phyloP scores from a whole-genome alignment of 208 protist genomes.

The Perkinsela sp. region DNA sequence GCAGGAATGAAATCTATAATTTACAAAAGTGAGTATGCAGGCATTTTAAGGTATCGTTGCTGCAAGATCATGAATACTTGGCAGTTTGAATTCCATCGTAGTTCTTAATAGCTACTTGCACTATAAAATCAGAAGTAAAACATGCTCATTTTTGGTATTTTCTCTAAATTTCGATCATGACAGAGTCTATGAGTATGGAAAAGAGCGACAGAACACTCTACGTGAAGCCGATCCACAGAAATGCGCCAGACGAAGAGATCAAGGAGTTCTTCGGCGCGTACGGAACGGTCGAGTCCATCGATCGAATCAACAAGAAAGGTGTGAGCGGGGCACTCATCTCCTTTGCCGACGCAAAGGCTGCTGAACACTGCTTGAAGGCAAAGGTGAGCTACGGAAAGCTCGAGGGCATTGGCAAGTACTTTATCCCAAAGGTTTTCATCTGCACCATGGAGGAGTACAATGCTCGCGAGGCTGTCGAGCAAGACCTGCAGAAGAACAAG shows the following conservation, averaged over 20 bases:
- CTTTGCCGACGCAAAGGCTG: background rate
- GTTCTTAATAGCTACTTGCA: too few relatives aligned
- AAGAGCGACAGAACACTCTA: slow-evolving; percentile 24
- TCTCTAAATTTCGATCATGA: background rate
- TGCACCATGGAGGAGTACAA: background rate
- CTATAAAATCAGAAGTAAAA: slow-evolving; percentile 1
- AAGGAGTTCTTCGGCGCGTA: slow-evolving; percentile 26
- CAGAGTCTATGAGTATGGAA: background rate
- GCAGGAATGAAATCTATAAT: too few relatives aligned
- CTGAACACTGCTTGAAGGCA: background rate
- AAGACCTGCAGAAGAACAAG: background rate
- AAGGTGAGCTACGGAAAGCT: background rate
- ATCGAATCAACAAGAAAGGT: background rate
- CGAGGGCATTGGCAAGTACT: background rate
- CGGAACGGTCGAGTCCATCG: slow-evolving; percentile 15
- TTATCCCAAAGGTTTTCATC: background rate
- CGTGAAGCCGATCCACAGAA: slow-evolving; percentile 36
- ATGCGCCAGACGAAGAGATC: slow-evolving; percentile 36
- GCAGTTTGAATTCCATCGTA: too few relatives aligned
- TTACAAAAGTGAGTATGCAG: too few relatives aligned
- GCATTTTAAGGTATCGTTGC: too few relatives aligned
- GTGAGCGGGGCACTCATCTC: background rate
- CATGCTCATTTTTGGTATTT: background rate
- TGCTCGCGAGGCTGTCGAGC: background rate
- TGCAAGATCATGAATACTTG: too few relatives aligned